Conservation (phyloP, 805 yeast species). For the Brettanomyces nanus region DNA sequence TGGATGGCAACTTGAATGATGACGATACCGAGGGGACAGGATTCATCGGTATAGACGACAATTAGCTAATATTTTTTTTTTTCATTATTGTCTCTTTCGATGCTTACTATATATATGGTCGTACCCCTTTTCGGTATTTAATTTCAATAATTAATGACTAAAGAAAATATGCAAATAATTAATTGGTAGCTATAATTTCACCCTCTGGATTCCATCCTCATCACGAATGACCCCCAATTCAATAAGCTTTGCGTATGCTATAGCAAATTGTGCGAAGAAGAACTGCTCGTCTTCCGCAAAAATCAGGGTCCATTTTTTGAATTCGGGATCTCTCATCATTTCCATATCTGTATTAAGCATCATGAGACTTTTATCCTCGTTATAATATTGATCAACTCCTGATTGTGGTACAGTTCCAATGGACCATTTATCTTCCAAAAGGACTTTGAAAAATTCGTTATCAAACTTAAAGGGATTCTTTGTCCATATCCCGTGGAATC, state of each 20-base stretch:
- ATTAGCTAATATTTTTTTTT: neutral
- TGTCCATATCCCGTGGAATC: conserved; percentile 45
- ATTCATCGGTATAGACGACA: conserved; percentile 16
- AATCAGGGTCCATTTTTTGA: conserved; percentile 50
- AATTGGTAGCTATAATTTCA: conserved; percentile 16
- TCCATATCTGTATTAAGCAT: conserved; percentile 83
- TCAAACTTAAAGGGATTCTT: conserved; percentile 31
- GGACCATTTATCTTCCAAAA: conserved; percentile 42
- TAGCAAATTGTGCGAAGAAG: conserved; percentile 58
- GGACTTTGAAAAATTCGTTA: conserved; percentile 34
- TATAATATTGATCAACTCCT: conserved; percentile 32
- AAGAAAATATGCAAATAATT: neutral
- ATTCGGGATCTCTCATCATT: conserved; percentile 46
- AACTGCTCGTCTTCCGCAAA: conserved; percentile 59
- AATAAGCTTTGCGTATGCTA: conserved; percentile 57
- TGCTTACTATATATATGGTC: neutral
- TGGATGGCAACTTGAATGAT: conserved; percentile 45
- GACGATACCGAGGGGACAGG: conserved; percentile 25
- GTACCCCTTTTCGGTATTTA: neutral
- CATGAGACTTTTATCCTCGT: conserved; percentile 44
- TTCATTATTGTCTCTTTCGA: neutral
- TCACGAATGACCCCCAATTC: conserved; percentile 35
- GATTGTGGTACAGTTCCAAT: conserved; percentile 32
- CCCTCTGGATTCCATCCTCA: conserved; percentile 24
- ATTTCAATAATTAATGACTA: neutral